These are phyloP conservation scores for Lycium barbarum DNA, from an alignment of 257 asterid species.

Conservation along the genomic window DNA sequence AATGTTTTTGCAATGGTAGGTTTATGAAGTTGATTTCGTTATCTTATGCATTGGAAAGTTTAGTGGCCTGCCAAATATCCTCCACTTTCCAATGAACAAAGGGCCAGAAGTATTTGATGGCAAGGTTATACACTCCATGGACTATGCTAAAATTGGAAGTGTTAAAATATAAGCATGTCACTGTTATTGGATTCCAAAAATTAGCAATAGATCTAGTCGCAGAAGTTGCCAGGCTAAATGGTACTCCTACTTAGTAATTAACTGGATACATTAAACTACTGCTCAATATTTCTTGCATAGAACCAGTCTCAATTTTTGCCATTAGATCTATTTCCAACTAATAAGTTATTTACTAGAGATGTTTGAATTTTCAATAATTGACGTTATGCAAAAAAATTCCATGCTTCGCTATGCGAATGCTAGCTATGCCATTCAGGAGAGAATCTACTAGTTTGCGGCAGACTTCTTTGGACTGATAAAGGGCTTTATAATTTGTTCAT, in stretches of 20 bases:
- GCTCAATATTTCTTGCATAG: background rate
- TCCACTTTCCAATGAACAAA: too few relatives aligned
- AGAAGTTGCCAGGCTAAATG: slow-evolving; percentile 34
- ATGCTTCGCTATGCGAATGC: background rate
- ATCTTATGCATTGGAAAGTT: too few relatives aligned
- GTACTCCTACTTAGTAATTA: too few relatives aligned
- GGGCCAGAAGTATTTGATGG: too few relatives aligned
- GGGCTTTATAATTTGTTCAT: background rate
- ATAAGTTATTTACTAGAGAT: background rate
- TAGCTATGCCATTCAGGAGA: background rate
- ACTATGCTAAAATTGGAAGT: too few relatives aligned
- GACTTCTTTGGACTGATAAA: background rate
- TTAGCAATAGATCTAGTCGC: slow-evolving; percentile 70
- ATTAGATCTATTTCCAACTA: background rate
- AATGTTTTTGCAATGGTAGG: too few relatives aligned
- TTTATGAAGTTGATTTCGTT: too few relatives aligned
- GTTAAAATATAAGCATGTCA: slow-evolving; percentile 50
- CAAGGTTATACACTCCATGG: too few relatives aligned
- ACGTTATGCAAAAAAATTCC: background rate
- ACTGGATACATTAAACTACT: background rate
- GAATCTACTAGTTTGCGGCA: background rate
- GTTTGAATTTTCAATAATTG: background rate
- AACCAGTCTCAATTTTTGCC: background rate
- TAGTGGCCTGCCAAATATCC: too few relatives aligned
- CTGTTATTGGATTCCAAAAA: slow-evolving; percentile 72